Conservation (phyloP, 257 asterid species). For the Rubia yunnanensis region DNA sequence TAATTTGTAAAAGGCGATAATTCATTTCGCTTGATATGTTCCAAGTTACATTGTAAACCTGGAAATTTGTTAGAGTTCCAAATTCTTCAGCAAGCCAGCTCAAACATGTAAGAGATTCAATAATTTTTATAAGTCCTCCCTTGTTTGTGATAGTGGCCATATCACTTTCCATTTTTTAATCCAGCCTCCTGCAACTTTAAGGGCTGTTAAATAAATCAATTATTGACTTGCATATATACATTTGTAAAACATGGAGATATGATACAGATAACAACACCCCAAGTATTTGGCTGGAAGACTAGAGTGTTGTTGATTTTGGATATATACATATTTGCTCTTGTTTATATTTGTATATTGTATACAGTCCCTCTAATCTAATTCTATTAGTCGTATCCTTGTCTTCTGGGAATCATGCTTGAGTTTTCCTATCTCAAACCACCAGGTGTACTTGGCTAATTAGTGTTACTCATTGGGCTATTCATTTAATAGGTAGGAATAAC, state of each 20-base stretch:
- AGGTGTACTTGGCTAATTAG: conserved; percentile 5
- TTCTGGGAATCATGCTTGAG: not conserved
- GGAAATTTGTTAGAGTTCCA: not conserved
- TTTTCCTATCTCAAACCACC: not conserved
- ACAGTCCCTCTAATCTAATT: not conserved
- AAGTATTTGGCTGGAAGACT: not conserved
- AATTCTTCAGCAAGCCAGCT: not conserved
- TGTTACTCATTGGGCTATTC: conserved; percentile 4
- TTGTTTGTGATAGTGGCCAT: not conserved
- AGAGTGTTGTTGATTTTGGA: not conserved
- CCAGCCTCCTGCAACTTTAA: not conserved
- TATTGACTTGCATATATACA: not conserved
- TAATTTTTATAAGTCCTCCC: not conserved
- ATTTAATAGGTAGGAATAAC: conserved; percentile 70
- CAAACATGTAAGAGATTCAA: not conserved
- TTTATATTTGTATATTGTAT: not conserved
- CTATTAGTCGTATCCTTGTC: not conserved
- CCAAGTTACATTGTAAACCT: not conserved
- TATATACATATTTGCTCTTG: not conserved
- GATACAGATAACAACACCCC: not conserved
- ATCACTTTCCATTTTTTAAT: not conserved
- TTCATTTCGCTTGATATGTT: too few relatives aligned
- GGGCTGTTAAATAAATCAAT: not conserved
- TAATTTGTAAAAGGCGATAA: too few relatives aligned
- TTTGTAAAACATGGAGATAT: too few relatives aligned